These are phyloP conservation scores for Lasiodiplodia hormozganensis DNA, from an alignment of 2,329 filamentous ascomycete species.

Conservation along the genomic window DNA sequence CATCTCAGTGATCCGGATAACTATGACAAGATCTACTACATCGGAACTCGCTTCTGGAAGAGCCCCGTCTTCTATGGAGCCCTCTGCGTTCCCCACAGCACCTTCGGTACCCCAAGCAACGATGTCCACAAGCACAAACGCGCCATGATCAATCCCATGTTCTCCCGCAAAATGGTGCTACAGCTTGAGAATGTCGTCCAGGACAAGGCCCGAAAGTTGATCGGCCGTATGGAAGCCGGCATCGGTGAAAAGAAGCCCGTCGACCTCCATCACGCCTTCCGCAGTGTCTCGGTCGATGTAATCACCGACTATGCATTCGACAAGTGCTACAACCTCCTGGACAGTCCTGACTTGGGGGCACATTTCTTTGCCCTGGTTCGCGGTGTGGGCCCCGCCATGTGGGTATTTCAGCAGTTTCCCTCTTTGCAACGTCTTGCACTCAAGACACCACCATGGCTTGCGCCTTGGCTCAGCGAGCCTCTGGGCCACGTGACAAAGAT, in stretches of 20 bases:
- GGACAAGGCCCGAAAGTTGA: slow-evolving; percentile 35
- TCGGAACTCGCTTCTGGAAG: slow-evolving; percentile 19
- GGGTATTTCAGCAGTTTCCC: slow-evolving; percentile 36
- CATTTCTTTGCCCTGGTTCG: slow-evolving; percentile 39
- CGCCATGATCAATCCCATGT: slow-evolving; percentile 36
- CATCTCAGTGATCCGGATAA: slow-evolving; percentile 31
- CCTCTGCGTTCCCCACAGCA: slow-evolving; percentile 30
- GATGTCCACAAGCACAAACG: slow-evolving; percentile 31
- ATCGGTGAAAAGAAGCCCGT: slow-evolving; percentile 32
- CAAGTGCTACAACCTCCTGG: slow-evolving; percentile 40
- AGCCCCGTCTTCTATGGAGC: slow-evolving; percentile 29
- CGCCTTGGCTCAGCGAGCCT: slow-evolving; percentile 34
- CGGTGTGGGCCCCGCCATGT: slow-evolving; percentile 33
- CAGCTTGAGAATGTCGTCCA: slow-evolving; percentile 36
- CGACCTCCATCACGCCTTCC: slow-evolving; percentile 37
- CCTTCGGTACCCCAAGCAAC: slow-evolving; percentile 30
- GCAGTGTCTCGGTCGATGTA: slow-evolving; percentile 36
- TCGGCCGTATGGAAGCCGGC: slow-evolving; percentile 27
- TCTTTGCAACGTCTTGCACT: slow-evolving; percentile 30
- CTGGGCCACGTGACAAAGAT: slow-evolving; percentile 32
- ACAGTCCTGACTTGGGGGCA: slow-evolving; percentile 35
- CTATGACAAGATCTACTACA: slow-evolving; percentile 34
- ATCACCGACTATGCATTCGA: slow-evolving; percentile 38
- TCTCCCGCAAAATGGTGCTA: slow-evolving; percentile 39
- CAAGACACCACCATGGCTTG: slow-evolving; percentile 35